Evolutionary conservation across 805 yeast species (phyloP), one percentile per base, ranked within the genome.

Genomic region (Wickerhamiella azyma): DNA sequence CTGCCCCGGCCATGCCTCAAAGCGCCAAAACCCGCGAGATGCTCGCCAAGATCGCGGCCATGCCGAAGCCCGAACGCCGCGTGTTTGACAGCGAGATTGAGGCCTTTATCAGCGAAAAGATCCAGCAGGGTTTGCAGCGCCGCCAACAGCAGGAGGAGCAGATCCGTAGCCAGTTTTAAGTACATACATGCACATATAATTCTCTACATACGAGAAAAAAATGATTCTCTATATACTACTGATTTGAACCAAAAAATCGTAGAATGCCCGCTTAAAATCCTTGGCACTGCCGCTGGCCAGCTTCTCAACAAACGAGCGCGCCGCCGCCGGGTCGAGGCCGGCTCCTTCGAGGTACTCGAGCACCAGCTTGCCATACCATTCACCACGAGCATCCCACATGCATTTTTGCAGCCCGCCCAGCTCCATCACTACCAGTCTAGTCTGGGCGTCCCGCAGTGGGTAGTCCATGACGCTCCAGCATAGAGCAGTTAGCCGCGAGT

Each of bases 391-490:
- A 5, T 66, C 67, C 52, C 68, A 79, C 50, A 83, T 67, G 2
- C 81, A 70, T 53, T 76, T 81, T 59, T 88, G 73, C 18, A 85
- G 65, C 38, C 75, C 67, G 1, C 92, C 76, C 11, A 84, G 67
- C 57, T 89, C 98, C 52, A 77, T 75, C 1, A 85, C 79, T 33
- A 83, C 70, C 49, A 79, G 70, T 56, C 89, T 72, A 53, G 74
- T 75, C 59, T 84, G 88, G 4, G 94, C 94, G 60, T 86, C 95
- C 52, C 76, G 75, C 41, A 78, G 66, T 56, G 80, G 75, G 55
- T 80, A 78, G 32, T 72, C 72, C n/a, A 94, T 85, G 41, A 85
- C 66, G 60, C 85, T 88, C 66, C 85, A 82, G 30, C 79, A 70
- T 46, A 84, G 65, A 42, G 79, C 72, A 3, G 86, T 72, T 24